phyloP scores from a whole-genome alignment of 805 yeast genomes.

The Metschnikowia lunata region DNA sequence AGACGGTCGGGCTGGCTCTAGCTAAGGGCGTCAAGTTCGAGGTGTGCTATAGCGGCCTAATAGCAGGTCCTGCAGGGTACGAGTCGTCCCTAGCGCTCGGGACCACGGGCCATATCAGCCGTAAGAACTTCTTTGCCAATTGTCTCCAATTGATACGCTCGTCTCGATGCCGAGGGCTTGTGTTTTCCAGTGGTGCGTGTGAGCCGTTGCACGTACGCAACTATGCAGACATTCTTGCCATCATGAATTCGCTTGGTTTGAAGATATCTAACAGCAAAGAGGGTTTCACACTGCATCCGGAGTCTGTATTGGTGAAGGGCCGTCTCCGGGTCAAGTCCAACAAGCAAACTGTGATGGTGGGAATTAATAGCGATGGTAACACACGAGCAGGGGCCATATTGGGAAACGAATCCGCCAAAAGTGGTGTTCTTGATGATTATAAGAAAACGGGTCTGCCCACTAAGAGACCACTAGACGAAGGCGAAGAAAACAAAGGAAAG shows the following conservation, averaged over 20 bases:
- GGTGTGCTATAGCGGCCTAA: constrained; percentile 58
- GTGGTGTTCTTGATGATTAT: constrained; percentile 25
- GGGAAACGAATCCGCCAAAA: constrained; percentile 10
- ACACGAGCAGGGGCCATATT: constrained; percentile 7
- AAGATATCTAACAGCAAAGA: constrained; percentile 56
- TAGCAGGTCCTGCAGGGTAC: constrained; percentile 37
- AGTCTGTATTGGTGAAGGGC: constrained; percentile 66
- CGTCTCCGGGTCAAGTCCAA: constrained; percentile 67
- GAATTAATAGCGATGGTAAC: constrained; percentile 28
- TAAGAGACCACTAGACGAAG: constrained; percentile 10
- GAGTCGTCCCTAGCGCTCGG: constrained; percentile 17
- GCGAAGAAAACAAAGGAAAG: constrained; percentile 5
- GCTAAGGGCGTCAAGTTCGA: constrained; percentile 82
- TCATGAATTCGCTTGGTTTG: constrained; percentile 68
- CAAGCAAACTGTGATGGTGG: constrained; percentile 67
- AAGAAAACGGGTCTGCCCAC: constrained; percentile 5
- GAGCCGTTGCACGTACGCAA: constrained; percentile 57
- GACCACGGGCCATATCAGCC: constrained; percentile 30
- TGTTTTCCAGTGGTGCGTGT: constrained; percentile 73
- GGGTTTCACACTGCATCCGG: constrained; percentile 56
- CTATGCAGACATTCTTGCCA: constrained; percentile 61
- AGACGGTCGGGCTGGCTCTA: constrained; percentile 76
- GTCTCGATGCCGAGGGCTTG: constrained; percentile 72
- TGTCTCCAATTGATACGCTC: constrained; percentile 74
- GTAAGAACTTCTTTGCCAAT: constrained; percentile 67